Evolutionary conservation across 75 land plant genomes (phyloP).

Genomic region (Picea glauca): DNA sequence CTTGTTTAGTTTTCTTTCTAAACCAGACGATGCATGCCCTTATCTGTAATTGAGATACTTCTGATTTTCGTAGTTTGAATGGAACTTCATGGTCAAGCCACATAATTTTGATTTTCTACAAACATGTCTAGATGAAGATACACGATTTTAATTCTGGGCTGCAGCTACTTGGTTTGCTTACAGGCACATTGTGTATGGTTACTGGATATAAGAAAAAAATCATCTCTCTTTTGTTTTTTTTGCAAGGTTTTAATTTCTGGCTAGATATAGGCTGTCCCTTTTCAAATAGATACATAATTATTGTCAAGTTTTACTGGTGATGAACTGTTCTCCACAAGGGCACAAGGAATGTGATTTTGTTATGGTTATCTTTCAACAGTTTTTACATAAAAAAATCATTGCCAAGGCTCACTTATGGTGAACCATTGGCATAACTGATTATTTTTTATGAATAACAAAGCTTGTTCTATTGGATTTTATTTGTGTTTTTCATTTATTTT

Average conservation of each 20-base stretch:
- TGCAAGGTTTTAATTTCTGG: not conserved
- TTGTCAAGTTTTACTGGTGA: not conserved
- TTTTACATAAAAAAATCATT: not conserved
- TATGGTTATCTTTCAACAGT: not conserved
- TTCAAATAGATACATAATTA: no score
- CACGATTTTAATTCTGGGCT: not conserved
- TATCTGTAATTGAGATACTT: not conserved
- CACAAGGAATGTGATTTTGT: not conserved
- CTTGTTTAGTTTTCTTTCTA: not conserved
- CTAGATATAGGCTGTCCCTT: not conserved
- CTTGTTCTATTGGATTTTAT: no score
- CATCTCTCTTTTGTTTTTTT: no score
- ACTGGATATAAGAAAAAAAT: not conserved
- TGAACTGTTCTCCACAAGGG: not conserved
- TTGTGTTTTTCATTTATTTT: no score
- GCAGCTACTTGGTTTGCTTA: not conserved
- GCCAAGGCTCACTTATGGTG: not conserved
- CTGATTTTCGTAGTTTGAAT: not conserved
- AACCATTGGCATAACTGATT: not conserved
- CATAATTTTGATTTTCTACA: not conserved
- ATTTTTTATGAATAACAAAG: not conserved
- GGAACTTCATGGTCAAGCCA: not conserved
- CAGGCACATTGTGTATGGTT: not conserved
- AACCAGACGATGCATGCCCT: not conserved
- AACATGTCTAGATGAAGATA: not conserved